A percentile compares a stretch with the other conserved stretches of the same genome.
Evolutionary conservation across 2,329 filamentous ascomycete genomes (phyloP).

Genomic region (Colletotrichum cereale): DNA sequence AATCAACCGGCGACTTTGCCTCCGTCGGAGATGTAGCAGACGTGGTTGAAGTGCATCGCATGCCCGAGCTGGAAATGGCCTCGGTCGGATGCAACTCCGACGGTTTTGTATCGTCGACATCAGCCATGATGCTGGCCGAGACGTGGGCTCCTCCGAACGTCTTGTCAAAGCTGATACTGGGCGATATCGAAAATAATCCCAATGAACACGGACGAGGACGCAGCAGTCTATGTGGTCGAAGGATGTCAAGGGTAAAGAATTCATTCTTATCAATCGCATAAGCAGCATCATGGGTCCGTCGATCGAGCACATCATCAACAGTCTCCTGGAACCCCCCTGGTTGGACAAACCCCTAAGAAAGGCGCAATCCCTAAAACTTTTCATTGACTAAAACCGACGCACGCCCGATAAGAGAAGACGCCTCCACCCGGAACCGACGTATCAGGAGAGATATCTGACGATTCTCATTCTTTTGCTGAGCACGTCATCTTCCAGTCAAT

Average conservation of each 20-base stretch:
- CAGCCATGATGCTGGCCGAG: constrained; percentile 2
- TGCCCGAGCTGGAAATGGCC: neutral
- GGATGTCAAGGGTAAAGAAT: neutral
- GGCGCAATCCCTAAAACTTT: neutral
- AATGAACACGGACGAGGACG: neutral
- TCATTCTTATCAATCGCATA: constrained; percentile 11
- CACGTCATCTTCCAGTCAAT: constrained; percentile 27
- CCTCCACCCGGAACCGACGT: constrained; percentile 12
- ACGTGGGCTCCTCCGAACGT: too few species aligned
- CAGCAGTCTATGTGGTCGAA: neutral
- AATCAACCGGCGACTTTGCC: neutral
- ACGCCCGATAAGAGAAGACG: constrained; percentile 16
- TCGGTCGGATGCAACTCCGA: neutral
- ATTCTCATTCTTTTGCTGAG: constrained; percentile 5
- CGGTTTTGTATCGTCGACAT: neutral
- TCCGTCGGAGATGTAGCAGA: constrained; percentile 1
- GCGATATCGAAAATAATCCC: too few species aligned
- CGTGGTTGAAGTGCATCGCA: neutral
- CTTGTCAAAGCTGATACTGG: neutral
- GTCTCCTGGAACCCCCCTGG: neutral
- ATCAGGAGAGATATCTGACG: constrained; percentile 1
- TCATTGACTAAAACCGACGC: constrained; percentile 9
- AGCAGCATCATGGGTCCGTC: neutral
- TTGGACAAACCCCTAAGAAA: neutral
- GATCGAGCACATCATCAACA: constrained; percentile 12